Evolutionary conservation across 768 basidiomycete genomes (phyloP).

Genomic region (Leucocoprinus leucothites): DNA sequence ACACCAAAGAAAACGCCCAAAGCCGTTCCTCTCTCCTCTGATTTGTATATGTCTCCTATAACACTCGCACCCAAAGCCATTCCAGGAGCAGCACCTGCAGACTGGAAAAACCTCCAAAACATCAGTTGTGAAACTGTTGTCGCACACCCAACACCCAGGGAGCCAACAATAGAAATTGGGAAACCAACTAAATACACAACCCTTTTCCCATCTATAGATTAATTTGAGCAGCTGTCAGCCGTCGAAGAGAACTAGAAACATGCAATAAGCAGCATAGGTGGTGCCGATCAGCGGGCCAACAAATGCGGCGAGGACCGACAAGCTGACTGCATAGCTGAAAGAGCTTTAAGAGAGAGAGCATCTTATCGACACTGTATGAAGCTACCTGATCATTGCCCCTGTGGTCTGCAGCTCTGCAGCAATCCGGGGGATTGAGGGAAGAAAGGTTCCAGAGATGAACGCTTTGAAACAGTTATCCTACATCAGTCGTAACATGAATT

Average conservation of each 20-base stretch:
- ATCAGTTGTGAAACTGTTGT: conserved; percentile 43
- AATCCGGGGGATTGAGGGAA: conserved; percentile 24
- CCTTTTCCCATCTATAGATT: conserved; percentile 53
- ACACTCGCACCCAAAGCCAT: conserved; percentile 50
- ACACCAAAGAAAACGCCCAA: conserved; percentile 57
- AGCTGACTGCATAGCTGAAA: conserved; percentile 26
- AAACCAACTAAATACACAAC: conserved; percentile 54
- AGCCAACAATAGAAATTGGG: conserved; percentile 56
- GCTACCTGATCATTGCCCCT: conserved; percentile 18
- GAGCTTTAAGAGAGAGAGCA: background rate
- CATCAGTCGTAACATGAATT: too few relatives aligned
- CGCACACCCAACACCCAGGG: conserved; percentile 55
- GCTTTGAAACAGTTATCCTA: conserved; percentile 5
- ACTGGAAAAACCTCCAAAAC: conserved; percentile 59
- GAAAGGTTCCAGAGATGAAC: conserved; percentile 22
- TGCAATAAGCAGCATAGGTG: conserved; percentile 33
- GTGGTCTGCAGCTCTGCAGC: conserved; percentile 22
- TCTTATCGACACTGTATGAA: background rate
- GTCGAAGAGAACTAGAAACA: conserved; percentile 3
- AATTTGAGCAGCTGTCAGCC: background rate
- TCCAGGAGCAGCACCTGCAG: conserved; percentile 55
- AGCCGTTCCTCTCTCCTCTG: conserved; percentile 54
- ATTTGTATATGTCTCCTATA: conserved; percentile 58
- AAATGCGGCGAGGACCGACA: conserved; percentile 28
- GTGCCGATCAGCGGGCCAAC: conserved; percentile 27